Evolutionary conservation across 306 rosid genomes (phyloP).

Genomic region (Dryas drummondii): DNA sequence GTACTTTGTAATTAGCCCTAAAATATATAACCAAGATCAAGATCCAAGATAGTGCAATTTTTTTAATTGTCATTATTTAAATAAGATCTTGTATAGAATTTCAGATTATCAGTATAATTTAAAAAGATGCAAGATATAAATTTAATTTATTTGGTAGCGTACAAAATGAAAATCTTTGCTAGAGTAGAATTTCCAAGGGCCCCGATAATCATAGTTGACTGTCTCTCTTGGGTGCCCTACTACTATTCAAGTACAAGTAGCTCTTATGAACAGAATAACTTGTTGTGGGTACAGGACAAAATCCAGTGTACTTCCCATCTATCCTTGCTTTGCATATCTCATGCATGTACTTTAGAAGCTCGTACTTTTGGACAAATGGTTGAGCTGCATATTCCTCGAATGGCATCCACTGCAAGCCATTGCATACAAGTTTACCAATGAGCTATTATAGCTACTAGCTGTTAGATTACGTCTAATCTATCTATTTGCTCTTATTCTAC

Average conservation of each 20-base stretch:
- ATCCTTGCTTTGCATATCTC: constrained; percentile 54
- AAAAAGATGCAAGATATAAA: neutral
- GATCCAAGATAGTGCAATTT: too few relatives aligned
- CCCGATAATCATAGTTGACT: neutral
- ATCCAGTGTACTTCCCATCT: constrained; percentile 55
- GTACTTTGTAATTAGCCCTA: too few relatives aligned
- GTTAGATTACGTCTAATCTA: too few relatives aligned
- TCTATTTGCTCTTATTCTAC: neutral
- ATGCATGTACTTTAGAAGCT: constrained; percentile 32
- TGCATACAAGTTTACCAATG: neutral
- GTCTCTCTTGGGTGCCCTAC: neutral
- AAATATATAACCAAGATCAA: too few relatives aligned
- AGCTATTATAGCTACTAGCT: too few relatives aligned
- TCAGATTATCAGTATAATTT: neutral
- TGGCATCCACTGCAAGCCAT: constrained; percentile 76
- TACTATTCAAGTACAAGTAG: constrained; percentile 49
- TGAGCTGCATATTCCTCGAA: constrained; percentile 64
- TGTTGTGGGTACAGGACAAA: constrained; percentile 39
- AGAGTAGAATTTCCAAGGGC: neutral
- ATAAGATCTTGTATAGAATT: neutral
- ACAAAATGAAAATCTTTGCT: neutral
- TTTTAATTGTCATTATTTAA: too few relatives aligned
- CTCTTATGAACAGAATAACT: constrained; percentile 21
- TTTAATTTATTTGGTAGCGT: neutral
- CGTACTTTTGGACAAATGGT: constrained; percentile 44